Base-by-base conservation (phyloP, 2,329 filamentous ascomycete genomes). In the Onygenales sp. region DNA sequence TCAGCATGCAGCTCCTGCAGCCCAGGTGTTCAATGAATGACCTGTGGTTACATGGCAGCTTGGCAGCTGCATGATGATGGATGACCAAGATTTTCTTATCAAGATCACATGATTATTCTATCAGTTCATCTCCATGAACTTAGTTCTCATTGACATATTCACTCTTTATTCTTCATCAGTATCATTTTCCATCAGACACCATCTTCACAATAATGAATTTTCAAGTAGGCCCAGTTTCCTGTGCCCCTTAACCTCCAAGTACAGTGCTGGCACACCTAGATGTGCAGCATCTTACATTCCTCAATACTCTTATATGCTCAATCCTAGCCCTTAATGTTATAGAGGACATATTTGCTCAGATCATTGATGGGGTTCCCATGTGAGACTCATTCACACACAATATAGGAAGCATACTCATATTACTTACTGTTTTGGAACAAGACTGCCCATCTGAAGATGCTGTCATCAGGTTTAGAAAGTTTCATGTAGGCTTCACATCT, bases 301-400 rank as follows among this genome's bases (percentile, higher is more conserved):
- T 37, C 13, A 13, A 37, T 2, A 13, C 34, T 7, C 34, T 37
- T 37, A 37, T 37, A 7, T 37, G 34, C 13, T 37, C 34, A 37
- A 37, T 37, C 2, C 34, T 37, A 8, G 34, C 2, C 2, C 34
- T 37, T 7, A 13, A 37, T 37, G 46, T 49, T 32, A 45, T 39
- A 9, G 33, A 9, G 13, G 27, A 49, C 14, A 42, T 47, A 34
- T 54, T 51, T 42, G 32, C 52, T 14, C 52, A 54, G 17, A 37
- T 51, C 17, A 49, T 54, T 43, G 48, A 54, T 14, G 48, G 52
- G 2, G 10, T 33, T 27, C 52, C 52, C 21, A 47, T 42, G 13
- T 7, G 11, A 37, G 49, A 10, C 51, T 42, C 34, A 4, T 42
- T 46, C 40, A 47, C 9, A 43, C 36, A 8, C 32, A 14, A 14